Conservation (phyloP, 768 basidiomycete genomes). For the Rhodotorula graminis region DNA sequence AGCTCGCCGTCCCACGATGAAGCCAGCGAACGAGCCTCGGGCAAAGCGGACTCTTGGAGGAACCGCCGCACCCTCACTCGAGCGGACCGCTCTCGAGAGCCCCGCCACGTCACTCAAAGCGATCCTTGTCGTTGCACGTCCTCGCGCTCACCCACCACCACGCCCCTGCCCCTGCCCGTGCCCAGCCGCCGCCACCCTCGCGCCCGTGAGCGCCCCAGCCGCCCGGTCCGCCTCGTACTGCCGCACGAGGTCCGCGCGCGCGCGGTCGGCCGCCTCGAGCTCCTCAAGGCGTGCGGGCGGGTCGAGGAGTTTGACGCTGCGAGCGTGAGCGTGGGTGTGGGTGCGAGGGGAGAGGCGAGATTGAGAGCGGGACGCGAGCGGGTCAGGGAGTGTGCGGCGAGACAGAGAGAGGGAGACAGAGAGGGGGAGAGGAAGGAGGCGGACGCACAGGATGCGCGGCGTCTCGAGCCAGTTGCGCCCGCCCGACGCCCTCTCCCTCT, state of each 20-base stretch:
- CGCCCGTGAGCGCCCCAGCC: not conserved
- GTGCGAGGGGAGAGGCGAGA: too few species aligned
- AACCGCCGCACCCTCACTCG: too few species aligned
- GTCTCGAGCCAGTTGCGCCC: constrained; percentile 40
- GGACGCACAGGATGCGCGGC: constrained; percentile 21
- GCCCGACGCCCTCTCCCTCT: constrained; percentile 35
- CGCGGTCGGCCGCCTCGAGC: constrained; percentile 7
- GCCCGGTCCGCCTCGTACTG: constrained; percentile 4
- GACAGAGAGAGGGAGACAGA: not conserved
- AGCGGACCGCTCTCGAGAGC: too few species aligned
- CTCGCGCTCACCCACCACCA: not conserved
- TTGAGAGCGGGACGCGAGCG: too few species aligned
- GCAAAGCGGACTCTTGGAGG: too few species aligned
- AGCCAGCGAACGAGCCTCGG: too few species aligned
- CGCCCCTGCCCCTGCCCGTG: too few species aligned
- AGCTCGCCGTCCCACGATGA: too few species aligned
- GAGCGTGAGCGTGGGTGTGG: too few species aligned
- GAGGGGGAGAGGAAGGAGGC: not conserved
- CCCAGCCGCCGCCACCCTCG: not conserved
- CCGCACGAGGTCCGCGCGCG: not conserved
- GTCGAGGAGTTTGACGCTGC: constrained; percentile 22
- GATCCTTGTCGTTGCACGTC: too few species aligned
- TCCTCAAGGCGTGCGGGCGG: constrained; percentile 11
- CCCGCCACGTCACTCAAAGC: too few species aligned
- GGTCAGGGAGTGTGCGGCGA: too few species aligned